phyloP scores from a whole-genome alignment of 805 yeast species.

The Candida dajiaensis region DNA sequence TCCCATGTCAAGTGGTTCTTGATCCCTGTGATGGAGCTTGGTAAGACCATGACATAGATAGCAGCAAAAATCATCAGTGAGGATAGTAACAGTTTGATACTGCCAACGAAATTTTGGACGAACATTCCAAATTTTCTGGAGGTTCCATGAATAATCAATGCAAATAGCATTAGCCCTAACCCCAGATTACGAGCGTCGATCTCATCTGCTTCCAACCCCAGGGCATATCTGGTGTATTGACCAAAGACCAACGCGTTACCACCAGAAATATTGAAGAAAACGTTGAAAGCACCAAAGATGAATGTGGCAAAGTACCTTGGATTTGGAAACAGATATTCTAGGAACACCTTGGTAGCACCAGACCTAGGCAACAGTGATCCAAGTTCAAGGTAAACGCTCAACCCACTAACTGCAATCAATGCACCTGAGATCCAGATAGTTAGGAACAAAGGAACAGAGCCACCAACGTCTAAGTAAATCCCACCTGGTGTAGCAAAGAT shows the following conservation, averaged over 20 bases:
- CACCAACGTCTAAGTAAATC: constrained; percentile 47
- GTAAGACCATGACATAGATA: constrained; percentile 44
- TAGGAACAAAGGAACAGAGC: constrained; percentile 53
- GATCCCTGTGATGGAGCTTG: constrained; percentile 37
- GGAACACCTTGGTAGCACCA: constrained; percentile 67
- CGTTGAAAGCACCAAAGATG: constrained; percentile 32
- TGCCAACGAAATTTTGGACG: constrained; percentile 57
- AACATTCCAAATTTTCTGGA: constrained; percentile 52
- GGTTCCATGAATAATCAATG: constrained; percentile 44
- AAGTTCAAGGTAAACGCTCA: constrained; percentile 57
- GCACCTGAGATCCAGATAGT: constrained; percentile 59
- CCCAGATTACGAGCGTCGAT: constrained; percentile 36
- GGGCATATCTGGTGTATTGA: constrained; percentile 43
- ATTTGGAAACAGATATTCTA: constrained; percentile 54
- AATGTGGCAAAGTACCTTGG: constrained; percentile 52
- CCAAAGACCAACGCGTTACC: constrained; percentile 54
- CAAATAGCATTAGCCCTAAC: constrained; percentile 28
- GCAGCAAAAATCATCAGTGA: constrained; percentile 50
- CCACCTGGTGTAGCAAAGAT: constrained; percentile 57
- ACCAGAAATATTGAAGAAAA: constrained; percentile 48
- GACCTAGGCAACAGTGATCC: constrained; percentile 64
- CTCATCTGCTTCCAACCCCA: constrained; percentile 32
- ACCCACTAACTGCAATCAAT: constrained; percentile 53
- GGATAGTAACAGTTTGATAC: constrained; percentile 48
- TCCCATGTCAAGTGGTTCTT: constrained; percentile 36